Base-by-base conservation (phyloP, 176 grass and related monocot species). In the Ensete glaucum region DNA sequence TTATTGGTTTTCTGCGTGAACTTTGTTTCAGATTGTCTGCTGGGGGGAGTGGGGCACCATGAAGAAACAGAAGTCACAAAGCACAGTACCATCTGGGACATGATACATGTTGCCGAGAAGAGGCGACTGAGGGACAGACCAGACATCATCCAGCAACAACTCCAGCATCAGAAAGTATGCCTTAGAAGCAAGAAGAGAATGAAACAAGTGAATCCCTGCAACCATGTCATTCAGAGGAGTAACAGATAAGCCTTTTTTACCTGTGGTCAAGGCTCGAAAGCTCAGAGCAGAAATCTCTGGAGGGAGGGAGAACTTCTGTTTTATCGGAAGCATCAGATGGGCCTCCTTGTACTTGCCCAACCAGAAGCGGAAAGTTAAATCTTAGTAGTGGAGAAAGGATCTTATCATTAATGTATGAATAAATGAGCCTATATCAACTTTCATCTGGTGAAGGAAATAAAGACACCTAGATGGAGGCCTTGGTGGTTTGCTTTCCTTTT, bases 1-100 rank as follows among this genome's bases (percentile, higher is more conserved):
- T 68, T 93, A 9, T 86, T 72, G 25, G 84, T 87, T 89, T 89
- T 98, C 78, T 91, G 95, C 72, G 89, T 82, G 71, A 98, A 93
- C 73, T 88, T 90, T 52, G 76, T 56, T 81, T 93, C 87, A 70
- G 74, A 62, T 20, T 62, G 81, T 22, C 57, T 52, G 16, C 50
- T 56, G 7, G 77, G 77, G 57, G 55, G 81, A 67, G 73, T 50
- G n/a, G 76, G 76, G 21, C 75, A 84, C 80, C 88, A 89, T 82
- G 95, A 87, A 85, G 82, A 80, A 80, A 69, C 90, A 85, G 76
- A 78, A 71, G 67, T 63, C 75, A 79, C 73, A 64, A 66, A 89
- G 65, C 49, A 76, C 48, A 79, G 34, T 11, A 82, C 8, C 68
- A 83, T 80, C 71, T 63, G 54, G 69, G 15, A 19, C 50, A 70